Conservation (phyloP, 2,329 filamentous ascomycete genomes). For the Botrytis elliptica region DNA sequence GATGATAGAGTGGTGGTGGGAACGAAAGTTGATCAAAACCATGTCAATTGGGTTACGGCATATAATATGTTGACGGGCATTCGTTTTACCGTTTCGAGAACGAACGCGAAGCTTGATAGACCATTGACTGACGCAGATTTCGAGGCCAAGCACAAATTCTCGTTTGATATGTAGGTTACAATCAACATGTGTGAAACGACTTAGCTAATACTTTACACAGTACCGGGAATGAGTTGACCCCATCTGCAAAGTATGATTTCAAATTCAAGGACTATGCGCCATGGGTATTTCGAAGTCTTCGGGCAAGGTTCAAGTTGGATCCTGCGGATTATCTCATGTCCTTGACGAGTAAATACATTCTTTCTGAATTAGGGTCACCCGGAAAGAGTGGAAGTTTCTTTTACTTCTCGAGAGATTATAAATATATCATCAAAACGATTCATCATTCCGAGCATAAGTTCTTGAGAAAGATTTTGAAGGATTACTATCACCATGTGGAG, state of each 20-base stretch:
- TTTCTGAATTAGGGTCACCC: conserved; percentile 93
- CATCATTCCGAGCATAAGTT: conserved; percentile 94
- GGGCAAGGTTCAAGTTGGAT: conserved; percentile 83
- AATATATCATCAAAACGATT: conserved; percentile 99
- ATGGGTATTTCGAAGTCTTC: conserved; percentile 95
- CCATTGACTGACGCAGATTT: conserved; percentile 90
- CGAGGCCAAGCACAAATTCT: conserved; percentile 92
- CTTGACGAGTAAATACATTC: conserved; percentile 95
- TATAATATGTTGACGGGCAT: conserved; percentile 99
- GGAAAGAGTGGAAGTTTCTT: conserved; percentile 99
- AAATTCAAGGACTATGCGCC: conserved; percentile 99
- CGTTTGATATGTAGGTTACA: conserved; percentile 87
- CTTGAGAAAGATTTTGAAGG: conserved; percentile 76
- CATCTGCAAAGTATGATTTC: conserved; percentile 99
- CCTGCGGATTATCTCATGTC: conserved; percentile 98
- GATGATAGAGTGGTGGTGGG: conserved; percentile 94
- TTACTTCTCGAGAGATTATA: conserved; percentile 99
- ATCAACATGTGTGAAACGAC: background rate
- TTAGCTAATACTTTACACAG: conserved; percentile 49
- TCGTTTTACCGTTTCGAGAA: conserved; percentile 91
- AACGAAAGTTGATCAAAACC: conserved; percentile 95
- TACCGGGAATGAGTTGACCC: conserved; percentile 94
- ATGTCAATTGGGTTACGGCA: conserved; percentile 95
- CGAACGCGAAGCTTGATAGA: conserved; percentile 94
- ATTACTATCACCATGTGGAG: conserved; percentile 91